Conservation (phyloP, 768 basidiomycete genomes). For the Rhodotorula graminis region DNA sequence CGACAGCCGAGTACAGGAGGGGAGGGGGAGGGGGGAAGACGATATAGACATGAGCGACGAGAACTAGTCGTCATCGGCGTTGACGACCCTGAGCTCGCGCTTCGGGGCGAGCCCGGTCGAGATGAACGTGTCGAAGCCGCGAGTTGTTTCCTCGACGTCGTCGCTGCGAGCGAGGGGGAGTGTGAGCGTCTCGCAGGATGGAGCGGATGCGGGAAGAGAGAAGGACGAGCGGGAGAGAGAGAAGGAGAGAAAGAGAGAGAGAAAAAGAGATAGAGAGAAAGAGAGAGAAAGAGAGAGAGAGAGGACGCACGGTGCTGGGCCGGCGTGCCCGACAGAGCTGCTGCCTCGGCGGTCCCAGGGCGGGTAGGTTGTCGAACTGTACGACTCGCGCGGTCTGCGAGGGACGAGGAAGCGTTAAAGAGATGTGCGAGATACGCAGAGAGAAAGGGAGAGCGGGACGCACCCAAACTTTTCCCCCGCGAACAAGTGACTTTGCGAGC, state of each 20-base stretch:
- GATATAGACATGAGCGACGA: no score
- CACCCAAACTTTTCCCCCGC: constrained; percentile 15
- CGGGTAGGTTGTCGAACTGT: background rate
- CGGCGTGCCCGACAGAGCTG: background rate
- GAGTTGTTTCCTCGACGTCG: constrained; percentile 15
- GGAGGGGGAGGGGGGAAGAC: background rate
- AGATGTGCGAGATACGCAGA: no score
- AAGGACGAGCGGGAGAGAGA: no score
- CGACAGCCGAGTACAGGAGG: background rate
- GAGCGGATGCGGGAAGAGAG: no score
- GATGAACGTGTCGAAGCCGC: constrained; percentile 7
- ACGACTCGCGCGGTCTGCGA: background rate
- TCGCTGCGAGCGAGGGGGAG: background rate
- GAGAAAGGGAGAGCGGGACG: no score
- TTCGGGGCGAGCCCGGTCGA: constrained; percentile 4
- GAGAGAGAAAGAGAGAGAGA: background rate
- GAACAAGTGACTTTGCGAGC: background rate
- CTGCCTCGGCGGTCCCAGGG: background rate
- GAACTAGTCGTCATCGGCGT: constrained; percentile 11
- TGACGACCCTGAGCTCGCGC: constrained; percentile 22
- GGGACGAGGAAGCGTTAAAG: no score
- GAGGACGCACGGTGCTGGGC: background rate
- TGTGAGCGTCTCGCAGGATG: background rate
- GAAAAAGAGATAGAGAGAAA: no score
- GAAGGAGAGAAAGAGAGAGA: no score